phyloP scores from a whole-genome alignment of 2,329 filamentous ascomycete genomes.

The Xylaria sp. region DNA sequence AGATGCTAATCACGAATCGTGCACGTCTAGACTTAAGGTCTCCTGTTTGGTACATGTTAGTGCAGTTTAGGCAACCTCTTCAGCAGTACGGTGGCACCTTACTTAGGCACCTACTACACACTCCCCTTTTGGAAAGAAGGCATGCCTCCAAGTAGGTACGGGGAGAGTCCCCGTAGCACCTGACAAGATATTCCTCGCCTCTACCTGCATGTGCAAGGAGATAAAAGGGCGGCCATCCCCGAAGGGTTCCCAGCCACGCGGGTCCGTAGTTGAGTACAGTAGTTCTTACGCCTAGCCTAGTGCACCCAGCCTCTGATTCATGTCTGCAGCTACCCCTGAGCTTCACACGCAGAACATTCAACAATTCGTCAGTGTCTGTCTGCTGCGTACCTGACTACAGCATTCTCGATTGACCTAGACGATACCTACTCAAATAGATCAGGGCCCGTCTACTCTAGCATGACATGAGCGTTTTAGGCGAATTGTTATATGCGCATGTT shows the following conservation, averaged over 20 bases:
- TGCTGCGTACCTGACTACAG: neutral
- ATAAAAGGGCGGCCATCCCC: neutral
- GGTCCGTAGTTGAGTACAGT: slow-evolving; percentile 8
- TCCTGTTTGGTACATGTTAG: neutral
- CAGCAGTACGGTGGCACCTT: neutral
- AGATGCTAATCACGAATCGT: neutral
- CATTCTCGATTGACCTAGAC: neutral
- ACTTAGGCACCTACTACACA: neutral
- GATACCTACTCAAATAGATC: too few relatives aligned
- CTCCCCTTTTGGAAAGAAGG: slow-evolving; percentile 14
- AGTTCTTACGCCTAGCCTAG: too few relatives aligned
- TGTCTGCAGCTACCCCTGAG: slow-evolving; percentile 23
- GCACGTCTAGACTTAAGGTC: neutral
- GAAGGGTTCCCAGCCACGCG: slow-evolving; percentile 14
- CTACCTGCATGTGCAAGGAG: neutral
- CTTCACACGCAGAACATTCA: neutral
- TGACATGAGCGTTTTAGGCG: too few relatives aligned
- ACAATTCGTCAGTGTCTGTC: neutral
- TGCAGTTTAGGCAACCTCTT: neutral
- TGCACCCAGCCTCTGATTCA: slow-evolving; percentile 14
- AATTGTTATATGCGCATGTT: too few relatives aligned
- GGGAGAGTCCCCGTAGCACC: neutral
- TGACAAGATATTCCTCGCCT: neutral
- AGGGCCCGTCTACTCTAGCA: too few relatives aligned
- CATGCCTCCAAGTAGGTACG: neutral